Evolutionary conservation across 495 filamentous ascomycete species (phyloP).

Genomic region (Penicillium fimorum): DNA sequence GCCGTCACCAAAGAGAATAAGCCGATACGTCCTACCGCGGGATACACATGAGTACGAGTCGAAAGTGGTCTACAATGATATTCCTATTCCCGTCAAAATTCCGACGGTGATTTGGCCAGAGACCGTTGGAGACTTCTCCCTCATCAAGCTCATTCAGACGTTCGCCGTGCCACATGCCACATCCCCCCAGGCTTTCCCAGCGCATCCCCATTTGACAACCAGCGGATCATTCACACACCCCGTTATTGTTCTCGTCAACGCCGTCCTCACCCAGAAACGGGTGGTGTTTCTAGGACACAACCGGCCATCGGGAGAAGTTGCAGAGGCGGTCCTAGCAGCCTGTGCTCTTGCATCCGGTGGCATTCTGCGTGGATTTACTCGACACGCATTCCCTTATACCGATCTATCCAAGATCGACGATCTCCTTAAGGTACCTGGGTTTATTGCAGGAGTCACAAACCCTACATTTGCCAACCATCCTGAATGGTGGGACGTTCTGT

Average conservation of each 20-base stretch:
- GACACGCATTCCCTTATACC: constrained; percentile 98
- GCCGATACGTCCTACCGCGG: constrained; percentile 67
- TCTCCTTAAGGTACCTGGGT: constrained; percentile 90
- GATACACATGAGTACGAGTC: constrained; percentile 98
- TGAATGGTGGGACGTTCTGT: constrained; percentile 98
- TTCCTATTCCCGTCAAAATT: constrained; percentile 94
- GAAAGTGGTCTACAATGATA: constrained; percentile 88
- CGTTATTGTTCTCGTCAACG: constrained; percentile 55
- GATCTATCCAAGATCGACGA: constrained; percentile 98
- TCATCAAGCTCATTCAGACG: constrained; percentile 94
- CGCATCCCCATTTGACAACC: constrained; percentile 91
- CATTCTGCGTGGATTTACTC: constrained; percentile 87
- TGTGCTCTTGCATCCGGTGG: constrained; percentile 95
- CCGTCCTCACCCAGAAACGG: constrained; percentile 89
- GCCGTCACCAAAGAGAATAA: constrained; percentile 49
- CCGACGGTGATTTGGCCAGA: constrained; percentile 90
- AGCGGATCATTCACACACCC: constrained; percentile 67
- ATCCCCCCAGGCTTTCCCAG: constrained; percentile 78
- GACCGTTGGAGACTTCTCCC: constrained; percentile 94
- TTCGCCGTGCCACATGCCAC: constrained; percentile 80
- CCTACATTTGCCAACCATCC: constrained; percentile 91
- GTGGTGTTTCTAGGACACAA: constrained; percentile 96
- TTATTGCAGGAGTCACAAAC: constrained; percentile 97
- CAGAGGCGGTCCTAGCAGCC: constrained; percentile 89
- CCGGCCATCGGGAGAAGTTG: constrained; percentile 88